Evolutionary conservation across 306 rosid species (phyloP).

Genomic region (barrel medic (Medicago truncatula)): DNA sequence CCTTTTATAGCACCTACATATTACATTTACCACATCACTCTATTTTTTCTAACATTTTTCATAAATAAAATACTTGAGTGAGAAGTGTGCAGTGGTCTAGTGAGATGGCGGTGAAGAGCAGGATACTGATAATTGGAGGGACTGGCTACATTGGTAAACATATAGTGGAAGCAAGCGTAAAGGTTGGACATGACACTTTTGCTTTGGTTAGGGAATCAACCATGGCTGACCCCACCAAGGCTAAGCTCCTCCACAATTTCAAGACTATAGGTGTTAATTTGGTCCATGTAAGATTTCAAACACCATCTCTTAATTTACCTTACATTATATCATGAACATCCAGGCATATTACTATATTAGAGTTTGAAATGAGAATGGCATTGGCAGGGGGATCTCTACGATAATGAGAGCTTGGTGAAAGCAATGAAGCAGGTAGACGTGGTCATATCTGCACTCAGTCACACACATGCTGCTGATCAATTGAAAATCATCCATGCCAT

Average conservation of each 20-base stretch:
- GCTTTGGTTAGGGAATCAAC: conserved; percentile 73
- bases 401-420: conserved; percentile 74
- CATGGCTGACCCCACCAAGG: conserved; percentile 64
- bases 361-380: not conserved
- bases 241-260: conserved; percentile 57
- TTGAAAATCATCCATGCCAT: conserved; percentile 81
- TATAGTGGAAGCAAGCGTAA: conserved; percentile 79
- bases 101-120: conserved; percentile 73
- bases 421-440: conserved; percentile 81
- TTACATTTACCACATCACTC: too few species aligned
- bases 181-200: conserved; percentile 74
- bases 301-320: not conserved
- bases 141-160: conserved; percentile 84
- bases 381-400: conserved; percentile 72
- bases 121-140: conserved; percentile 84
- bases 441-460: conserved; percentile 77
- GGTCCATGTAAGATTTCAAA: conserved; percentile 48
- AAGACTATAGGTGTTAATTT: conserved; percentile 63
- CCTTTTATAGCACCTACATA: too few species aligned
- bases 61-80: too few species aligned
- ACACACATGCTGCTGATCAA: conserved; percentile 69
- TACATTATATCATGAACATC: not conserved
- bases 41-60: too few species aligned
- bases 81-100: not conserved
- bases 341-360: not conserved